Percentiles rank a stretch among this genome's conserved stretches.
Conservation (phyloP, 371 early-diverging fungal species). For the Homolaphlyctis polyrhiza region DNA sequence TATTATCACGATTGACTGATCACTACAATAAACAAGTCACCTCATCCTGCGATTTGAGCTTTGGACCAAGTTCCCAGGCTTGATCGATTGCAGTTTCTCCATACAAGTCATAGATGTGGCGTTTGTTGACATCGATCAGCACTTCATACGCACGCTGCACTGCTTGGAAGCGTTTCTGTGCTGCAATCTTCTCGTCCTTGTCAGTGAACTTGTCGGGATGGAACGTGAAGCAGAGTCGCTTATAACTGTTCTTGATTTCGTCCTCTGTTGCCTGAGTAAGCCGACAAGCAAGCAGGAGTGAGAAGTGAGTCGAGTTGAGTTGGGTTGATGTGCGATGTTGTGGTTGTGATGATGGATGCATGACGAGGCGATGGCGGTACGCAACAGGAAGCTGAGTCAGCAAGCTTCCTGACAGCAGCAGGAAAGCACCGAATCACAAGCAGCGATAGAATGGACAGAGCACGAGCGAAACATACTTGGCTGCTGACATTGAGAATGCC, state of each 20-base stretch:
- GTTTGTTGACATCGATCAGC: slow-evolving; percentile 69
- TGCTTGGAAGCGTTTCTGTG: slow-evolving; percentile 72
- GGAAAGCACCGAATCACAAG: neutral
- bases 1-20: neutral
- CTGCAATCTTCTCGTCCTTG: slow-evolving; percentile 38
- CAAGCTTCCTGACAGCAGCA: neutral
- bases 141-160: slow-evolving; percentile 91
- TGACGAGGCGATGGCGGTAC: neutral
- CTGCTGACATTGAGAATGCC: slow-evolving; percentile 69
- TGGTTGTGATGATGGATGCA: neutral
- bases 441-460: neutral
- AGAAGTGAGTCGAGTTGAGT: neutral
- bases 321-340: neutral
- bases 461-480: neutral
- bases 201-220: slow-evolving; percentile 84
- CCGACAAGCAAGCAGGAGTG: neutral
- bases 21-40: slow-evolving; percentile 27
- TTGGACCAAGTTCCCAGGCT: slow-evolving; percentile 71
- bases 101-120: slow-evolving; percentile 88
- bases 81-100: slow-evolving; percentile 79
- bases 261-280: slow-evolving; percentile 70
- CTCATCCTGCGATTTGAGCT: slow-evolving; percentile 77
- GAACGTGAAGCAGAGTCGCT: slow-evolving; percentile 72
- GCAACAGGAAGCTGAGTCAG: neutral
- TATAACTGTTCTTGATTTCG: slow-evolving; percentile 79